These are phyloP conservation scores for Saccharomyces hybrid DNA, from an alignment of 1,139 yeast genomes.

Conservation along the genomic window DNA sequence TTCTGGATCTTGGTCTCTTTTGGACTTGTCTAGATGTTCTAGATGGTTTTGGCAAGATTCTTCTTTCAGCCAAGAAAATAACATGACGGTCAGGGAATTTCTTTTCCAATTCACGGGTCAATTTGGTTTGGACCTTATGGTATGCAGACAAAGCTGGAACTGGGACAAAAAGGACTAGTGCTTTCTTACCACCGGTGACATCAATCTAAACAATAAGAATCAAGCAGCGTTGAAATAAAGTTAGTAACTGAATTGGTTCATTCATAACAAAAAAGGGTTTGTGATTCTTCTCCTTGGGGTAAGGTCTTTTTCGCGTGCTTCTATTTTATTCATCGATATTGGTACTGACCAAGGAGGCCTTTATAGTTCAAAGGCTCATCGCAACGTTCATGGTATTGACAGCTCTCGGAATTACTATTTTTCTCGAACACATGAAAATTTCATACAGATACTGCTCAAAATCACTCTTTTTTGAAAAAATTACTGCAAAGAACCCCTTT, in stretches of 20 bases:
- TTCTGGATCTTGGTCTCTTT: conserved; percentile 99
- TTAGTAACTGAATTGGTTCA: not conserved
- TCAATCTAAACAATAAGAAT: conserved; percentile 46
- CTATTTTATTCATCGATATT: not conserved
- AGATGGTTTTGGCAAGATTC: conserved; percentile 95
- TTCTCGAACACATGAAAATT: too few species aligned
- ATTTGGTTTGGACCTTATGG: conserved; percentile 96
- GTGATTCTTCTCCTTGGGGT: not conserved
- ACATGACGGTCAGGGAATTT: conserved; percentile 99
- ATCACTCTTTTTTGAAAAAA: not conserved
- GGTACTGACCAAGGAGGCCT: not conserved
- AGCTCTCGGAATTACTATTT: not conserved
- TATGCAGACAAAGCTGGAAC: conserved; percentile 86
- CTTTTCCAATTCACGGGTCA: conserved; percentile 99
- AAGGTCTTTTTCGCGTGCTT: not conserved
- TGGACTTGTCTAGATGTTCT: conserved; percentile 86
- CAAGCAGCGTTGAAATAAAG: not conserved
- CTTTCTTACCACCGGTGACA: conserved; percentile 97
- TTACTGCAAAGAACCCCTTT: not conserved
- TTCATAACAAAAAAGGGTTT: not conserved
- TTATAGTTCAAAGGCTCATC: not conserved
- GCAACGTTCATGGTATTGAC: not conserved
- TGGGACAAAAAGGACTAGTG: conserved; percentile 96
- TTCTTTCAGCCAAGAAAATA: conserved; percentile 98
- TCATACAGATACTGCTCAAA: too few species aligned